A percentile compares a stretch with the other conserved stretches of the same genome.
Conservation (phyloP, 345 rosid genomes). For the Pistacia vera region DNA sequence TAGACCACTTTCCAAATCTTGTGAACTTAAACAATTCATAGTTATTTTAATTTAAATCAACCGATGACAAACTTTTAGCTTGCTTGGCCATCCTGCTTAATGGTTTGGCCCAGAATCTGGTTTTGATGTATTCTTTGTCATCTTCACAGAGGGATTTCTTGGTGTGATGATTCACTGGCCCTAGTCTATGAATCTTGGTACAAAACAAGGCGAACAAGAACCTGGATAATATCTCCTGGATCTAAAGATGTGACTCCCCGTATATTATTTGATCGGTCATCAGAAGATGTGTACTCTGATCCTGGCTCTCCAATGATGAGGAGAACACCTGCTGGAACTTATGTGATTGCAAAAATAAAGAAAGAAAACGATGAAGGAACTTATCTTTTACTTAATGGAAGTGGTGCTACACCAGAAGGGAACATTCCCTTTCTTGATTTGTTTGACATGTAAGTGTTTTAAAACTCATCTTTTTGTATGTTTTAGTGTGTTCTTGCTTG, state of each 20-base stretch:
- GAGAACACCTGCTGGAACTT: conserved; percentile 74
- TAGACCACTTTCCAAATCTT: not conserved
- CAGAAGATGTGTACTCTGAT: conserved; percentile 98
- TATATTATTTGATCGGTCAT: conserved; percentile 92
- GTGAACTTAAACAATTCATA: not conserved
- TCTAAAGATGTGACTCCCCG: conserved; percentile 65
- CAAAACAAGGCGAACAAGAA: conserved; percentile 83
- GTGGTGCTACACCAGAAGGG: conserved; percentile 97
- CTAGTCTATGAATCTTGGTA: conserved; percentile 96
- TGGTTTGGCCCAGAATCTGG: not conserved
- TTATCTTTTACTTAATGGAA: conserved; percentile 80
- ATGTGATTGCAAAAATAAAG: conserved; percentile 86
- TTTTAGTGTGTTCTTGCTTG: conserved; percentile 20
- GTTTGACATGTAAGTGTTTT: conserved; percentile 84
- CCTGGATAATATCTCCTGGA: conserved; percentile 92
- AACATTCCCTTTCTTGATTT: conserved; percentile 96
- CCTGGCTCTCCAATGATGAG: conserved; percentile 97
- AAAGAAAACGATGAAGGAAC: conserved; percentile 70
- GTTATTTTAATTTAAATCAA: not conserved
- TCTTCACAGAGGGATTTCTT: conserved; percentile 75
- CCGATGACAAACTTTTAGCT: not conserved
- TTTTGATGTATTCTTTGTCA: conserved; percentile 16
- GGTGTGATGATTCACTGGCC: conserved; percentile 96
- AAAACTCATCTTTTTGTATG: not conserved
- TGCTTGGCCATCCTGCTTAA: conserved; percentile 15